phyloP scores from a whole-genome alignment of 1,139 yeast species.

The Suhomyces kunorum region DNA sequence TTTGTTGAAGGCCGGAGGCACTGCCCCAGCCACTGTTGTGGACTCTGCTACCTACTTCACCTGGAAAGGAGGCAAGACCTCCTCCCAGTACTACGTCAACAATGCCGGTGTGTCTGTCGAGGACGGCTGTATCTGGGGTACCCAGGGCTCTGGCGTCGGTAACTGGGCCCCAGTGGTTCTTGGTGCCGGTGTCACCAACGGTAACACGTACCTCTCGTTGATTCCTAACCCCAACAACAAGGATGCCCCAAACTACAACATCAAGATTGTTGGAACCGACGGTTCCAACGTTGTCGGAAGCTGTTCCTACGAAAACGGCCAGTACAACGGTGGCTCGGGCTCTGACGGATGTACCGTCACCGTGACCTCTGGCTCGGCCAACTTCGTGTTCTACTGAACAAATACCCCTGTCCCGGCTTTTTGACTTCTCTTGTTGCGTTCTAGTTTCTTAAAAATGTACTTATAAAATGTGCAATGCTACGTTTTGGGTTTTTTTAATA shows the following conservation, averaged over 20 bases:
- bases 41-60: constrained; percentile 60
- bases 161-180: constrained; percentile 83
- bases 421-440: constrained; percentile 12
- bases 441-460: constrained; percentile 13
- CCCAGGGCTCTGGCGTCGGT: constrained; percentile 63
- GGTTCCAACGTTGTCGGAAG: constrained; percentile 56
- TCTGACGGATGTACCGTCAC: constrained; percentile 78
- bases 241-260: constrained; percentile 61
- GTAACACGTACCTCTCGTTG: constrained; percentile 69
- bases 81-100: constrained; percentile 80
- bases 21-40: constrained; percentile 64
- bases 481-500: constrained; percentile 2
- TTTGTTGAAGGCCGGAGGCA: constrained; percentile 58
- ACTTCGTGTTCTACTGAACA: constrained; percentile 62
- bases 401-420: constrained; percentile 7
- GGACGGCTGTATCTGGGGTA: constrained; percentile 81
- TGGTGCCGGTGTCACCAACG: constrained; percentile 70
- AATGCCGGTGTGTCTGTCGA: constrained; percentile 73
- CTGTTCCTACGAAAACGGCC: constrained; percentile 66
- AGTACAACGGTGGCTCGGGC: constrained; percentile 57
- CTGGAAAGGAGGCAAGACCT: constrained; percentile 67
- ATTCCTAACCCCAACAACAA: constrained; percentile 81
- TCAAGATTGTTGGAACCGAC: constrained; percentile 64
- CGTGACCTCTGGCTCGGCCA: constrained; percentile 65
- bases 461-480: constrained; percentile 8